phyloP scores from a whole-genome alignment of 768 basidiomycete species.

The Phylloporus rhodoxanthus region DNA sequence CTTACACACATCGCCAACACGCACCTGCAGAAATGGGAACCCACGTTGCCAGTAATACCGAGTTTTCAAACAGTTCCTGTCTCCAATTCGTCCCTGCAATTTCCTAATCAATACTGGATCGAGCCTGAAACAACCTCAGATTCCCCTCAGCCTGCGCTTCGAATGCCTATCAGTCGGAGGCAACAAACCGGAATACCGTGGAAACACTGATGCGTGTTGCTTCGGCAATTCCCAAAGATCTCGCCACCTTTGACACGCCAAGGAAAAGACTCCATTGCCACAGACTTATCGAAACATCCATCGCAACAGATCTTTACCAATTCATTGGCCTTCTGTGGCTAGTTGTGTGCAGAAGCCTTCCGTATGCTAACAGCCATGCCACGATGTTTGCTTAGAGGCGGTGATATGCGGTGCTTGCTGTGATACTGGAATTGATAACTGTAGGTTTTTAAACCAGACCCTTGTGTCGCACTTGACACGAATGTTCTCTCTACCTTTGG shows the following conservation, averaged over 20 bases:
- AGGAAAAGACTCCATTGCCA: background rate
- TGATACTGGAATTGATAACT: background rate
- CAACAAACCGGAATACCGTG: too few relatives aligned
- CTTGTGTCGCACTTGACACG: background rate
- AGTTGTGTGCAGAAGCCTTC: background rate
- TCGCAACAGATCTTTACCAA: background rate
- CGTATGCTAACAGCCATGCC: slow-evolving; percentile 1
- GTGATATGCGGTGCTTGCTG: slow-evolving; percentile 18
- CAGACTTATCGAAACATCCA: background rate
- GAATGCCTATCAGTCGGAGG: background rate
- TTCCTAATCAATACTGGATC: background rate
- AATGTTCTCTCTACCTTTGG: background rate
- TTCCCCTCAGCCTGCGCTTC: background rate
- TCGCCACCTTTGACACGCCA: background rate
- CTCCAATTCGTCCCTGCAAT: background rate
- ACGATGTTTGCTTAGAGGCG: slow-evolving; percentile 2
- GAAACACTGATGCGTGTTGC: background rate
- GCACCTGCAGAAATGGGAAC: too few relatives aligned
- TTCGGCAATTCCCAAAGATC: background rate
- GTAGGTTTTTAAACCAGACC: background rate
- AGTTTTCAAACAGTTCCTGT: background rate
- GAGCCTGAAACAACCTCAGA: background rate
- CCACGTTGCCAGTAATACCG: background rate
- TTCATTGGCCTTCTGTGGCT: background rate
- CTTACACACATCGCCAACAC: background rate